Percentiles rank a stretch among this genome's conserved stretches.
Evolutionary conservation across 2,329 filamentous ascomycete genomes (phyloP).

Genomic region (Lecanicillium sp.): DNA sequence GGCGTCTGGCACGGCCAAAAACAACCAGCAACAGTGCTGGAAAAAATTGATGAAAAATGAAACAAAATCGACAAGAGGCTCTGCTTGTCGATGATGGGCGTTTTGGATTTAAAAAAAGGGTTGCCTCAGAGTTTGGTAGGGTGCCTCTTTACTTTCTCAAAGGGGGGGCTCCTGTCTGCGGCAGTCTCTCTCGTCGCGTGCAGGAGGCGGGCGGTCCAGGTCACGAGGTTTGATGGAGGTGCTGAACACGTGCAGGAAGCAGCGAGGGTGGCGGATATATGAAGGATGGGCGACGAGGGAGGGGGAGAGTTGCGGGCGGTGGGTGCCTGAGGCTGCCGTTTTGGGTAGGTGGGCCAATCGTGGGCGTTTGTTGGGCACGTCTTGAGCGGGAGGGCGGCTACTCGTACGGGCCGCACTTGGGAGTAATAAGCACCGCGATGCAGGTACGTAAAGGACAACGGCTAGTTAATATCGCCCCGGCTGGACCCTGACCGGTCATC

Average conservation of each 20-base stretch:
- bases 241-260: conserved; percentile 32
- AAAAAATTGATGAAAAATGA: conserved; percentile 8
- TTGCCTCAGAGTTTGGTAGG: conserved; percentile 1
- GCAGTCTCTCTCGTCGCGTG: conserved; percentile 5
- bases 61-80: neutral
- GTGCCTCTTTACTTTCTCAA: neutral
- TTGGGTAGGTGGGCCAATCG: too few species aligned
- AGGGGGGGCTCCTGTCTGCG: neutral
- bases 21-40: conserved; percentile 3
- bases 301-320: too few species aligned
- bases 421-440: too few species aligned
- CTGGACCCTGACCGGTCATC: too few species aligned
- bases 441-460: too few species aligned
- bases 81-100: neutral
- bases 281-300: conserved; percentile 8
- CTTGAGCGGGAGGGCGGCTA: too few species aligned
- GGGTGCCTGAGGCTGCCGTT: too few species aligned
- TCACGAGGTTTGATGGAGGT: conserved; percentile 30
- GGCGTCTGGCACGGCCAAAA: too few species aligned
- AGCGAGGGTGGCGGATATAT: conserved; percentile 29
- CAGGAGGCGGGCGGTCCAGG: conserved; percentile 15
- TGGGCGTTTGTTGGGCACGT: too few species aligned
- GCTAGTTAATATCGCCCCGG: too few species aligned
- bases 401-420: too few species aligned
- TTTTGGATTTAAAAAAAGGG: conserved; percentile 11